Evolutionary conservation across 257 asterid genomes (phyloP).

Genomic region (Scutellaria minor): DNA sequence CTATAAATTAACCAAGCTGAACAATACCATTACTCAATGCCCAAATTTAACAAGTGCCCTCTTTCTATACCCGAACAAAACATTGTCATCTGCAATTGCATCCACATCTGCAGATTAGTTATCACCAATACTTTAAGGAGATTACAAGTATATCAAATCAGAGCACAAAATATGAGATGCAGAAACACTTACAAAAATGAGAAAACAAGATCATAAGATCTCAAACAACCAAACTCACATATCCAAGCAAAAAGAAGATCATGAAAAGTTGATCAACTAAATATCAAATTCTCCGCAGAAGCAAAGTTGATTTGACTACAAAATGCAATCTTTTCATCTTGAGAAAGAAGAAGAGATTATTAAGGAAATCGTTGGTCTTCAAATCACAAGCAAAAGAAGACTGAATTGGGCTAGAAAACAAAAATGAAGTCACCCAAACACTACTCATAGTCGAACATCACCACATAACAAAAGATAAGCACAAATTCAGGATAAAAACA

Average conservation of each 20-base stretch:
- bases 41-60: conserved; percentile 2
- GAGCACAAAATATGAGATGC: background rate
- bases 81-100: conserved; percentile 47
- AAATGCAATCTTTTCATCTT: conserved; percentile 31
- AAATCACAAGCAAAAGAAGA: conserved; percentile 34
- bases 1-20: conserved; percentile 15
- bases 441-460: conserved; percentile 37
- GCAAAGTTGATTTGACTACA: background rate
- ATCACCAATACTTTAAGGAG: background rate
- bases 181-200: background rate
- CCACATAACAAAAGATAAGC: conserved; percentile 56
- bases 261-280: conserved; percentile 18
- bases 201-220: background rate
- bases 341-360: conserved; percentile 27
- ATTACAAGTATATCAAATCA: background rate
- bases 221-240: conserved; percentile 15
- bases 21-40: conserved; percentile 25
- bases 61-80: conserved; percentile 27
- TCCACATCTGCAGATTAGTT: conserved; percentile 43
- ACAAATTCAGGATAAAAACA: conserved; percentile 45
- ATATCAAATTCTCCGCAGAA: conserved; percentile 9
- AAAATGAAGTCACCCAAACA: conserved; percentile 48
- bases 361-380: conserved; percentile 21
- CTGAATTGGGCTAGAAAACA: conserved; percentile 34
- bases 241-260: conserved; percentile 10